Conservation (phyloP, 1,284 basidiomycete species). For the Tylopilus sp. region DNA sequence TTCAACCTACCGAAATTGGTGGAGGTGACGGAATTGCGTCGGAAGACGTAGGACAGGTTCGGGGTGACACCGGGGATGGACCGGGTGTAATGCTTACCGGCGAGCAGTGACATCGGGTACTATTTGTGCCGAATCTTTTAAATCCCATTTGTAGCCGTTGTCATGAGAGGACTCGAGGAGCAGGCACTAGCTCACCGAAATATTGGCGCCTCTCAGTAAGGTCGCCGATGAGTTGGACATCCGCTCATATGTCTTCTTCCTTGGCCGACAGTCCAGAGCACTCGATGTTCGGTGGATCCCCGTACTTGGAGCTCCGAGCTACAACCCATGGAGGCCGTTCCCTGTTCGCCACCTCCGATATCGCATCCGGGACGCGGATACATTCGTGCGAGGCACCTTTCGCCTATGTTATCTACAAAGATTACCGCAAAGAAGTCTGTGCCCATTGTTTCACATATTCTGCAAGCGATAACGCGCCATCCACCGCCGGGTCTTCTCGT, state of each 20-base stretch:
- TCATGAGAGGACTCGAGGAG: background rate
- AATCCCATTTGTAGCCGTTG: background rate
- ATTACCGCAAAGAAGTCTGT: constrained; percentile 63
- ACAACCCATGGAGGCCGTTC: constrained; percentile 52
- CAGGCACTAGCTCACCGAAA: no score
- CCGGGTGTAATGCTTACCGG: constrained; percentile 12
- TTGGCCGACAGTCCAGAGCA: background rate
- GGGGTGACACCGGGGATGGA: background rate
- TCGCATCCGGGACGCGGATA: constrained; percentile 42
- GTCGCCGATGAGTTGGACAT: background rate
- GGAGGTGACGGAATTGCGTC: constrained; percentile 9
- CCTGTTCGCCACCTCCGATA: constrained; percentile 42
- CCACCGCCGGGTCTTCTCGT: constrained; percentile 20
- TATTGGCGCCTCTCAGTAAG: no score
- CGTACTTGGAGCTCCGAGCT: constrained; percentile 21
- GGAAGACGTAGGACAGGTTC: background rate
- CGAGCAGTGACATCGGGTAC: background rate
- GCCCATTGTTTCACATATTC: constrained; percentile 60
- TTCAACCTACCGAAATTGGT: constrained; percentile 18
- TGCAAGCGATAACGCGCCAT: constrained; percentile 37
- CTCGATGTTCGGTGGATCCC: background rate
- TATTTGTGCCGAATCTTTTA: background rate
- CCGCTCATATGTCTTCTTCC: constrained; percentile 11
- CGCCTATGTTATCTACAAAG: constrained; percentile 46
- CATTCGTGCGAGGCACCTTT: constrained; percentile 44